phyloP scores from a whole-genome alignment of 1,139 yeast species.

The Taiozyma sp. region DNA sequence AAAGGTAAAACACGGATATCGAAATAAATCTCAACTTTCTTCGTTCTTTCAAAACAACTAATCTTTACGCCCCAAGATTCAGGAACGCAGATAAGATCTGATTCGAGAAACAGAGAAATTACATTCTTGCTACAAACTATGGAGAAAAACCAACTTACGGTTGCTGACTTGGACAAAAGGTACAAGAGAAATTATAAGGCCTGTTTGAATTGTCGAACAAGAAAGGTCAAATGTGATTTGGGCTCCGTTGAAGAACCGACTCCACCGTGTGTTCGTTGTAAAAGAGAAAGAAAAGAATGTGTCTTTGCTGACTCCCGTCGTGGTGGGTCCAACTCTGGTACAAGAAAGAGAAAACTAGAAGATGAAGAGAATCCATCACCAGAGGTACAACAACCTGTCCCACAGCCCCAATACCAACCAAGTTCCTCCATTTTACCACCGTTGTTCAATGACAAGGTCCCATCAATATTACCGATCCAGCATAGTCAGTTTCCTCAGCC shows the following conservation, averaged over 20 bases:
- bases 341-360: conserved; percentile 10
- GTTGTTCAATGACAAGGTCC: background rate
- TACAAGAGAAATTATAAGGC: conserved; percentile 67
- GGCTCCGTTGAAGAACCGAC: conserved; percentile 73
- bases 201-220: conserved; percentile 73
- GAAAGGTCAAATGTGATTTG: conserved; percentile 81
- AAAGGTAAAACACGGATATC: conserved; percentile 10
- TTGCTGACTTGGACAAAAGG: conserved; percentile 11
- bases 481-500: background rate
- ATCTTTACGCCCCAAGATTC: background rate
- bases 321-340: conserved; percentile 18
- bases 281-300: conserved; percentile 76
- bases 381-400: background rate
- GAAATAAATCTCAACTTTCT: background rate
- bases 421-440: background rate
- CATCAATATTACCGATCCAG: background rate
- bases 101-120: background rate
- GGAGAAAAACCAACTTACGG: background rate
- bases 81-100: no score
- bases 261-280: conserved; percentile 84
- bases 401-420: background rate
- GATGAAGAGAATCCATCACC: background rate
- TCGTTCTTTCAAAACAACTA: background rate
- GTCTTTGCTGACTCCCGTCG: conserved; percentile 52
- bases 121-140: background rate